These are phyloP conservation scores for Malassezia slooffiae DNA, from an alignment of 1,284 basidiomycete genomes.

Conservation along the genomic window DNA sequence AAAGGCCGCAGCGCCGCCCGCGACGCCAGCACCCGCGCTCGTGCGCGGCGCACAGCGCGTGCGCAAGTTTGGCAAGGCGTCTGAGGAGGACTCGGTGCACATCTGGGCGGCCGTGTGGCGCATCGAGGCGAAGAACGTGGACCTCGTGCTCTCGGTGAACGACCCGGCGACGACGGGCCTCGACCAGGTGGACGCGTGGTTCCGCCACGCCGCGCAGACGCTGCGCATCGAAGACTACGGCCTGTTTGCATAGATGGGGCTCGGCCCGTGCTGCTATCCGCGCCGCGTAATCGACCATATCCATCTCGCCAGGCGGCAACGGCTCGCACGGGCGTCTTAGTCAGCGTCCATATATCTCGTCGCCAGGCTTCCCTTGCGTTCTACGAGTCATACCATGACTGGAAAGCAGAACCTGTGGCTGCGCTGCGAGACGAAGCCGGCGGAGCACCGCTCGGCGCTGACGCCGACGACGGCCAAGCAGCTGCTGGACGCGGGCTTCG, in stretches of 20 bases:
- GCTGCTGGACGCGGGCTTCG: conserved; percentile 81
- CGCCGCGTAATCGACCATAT: too few species aligned
- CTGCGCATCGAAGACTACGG: conserved; percentile 13
- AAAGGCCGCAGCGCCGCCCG: conserved; percentile 4
- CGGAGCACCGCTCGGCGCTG: conserved; percentile 79
- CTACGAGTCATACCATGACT: too few species aligned
- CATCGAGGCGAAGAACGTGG: conserved; percentile 30
- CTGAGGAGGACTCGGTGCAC: conserved; percentile 23
- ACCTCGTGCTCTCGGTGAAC: conserved; percentile 41
- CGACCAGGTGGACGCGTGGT: background rate
- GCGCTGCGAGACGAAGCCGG: conserved; percentile 42
- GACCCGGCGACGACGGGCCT: conserved; percentile 16
- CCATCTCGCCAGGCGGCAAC: too few species aligned
- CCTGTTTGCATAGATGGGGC: conserved; percentile 6
- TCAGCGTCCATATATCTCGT: too few species aligned
- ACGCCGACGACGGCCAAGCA: conserved; percentile 83
- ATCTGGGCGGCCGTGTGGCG: conserved; percentile 40
- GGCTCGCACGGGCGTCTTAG: too few species aligned
- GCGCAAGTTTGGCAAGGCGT: conserved; percentile 33
- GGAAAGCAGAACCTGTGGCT: conserved; percentile 37
- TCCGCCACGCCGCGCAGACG: conserved; percentile 4
- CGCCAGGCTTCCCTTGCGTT: too few species aligned
- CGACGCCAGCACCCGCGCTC: conserved; percentile 22
- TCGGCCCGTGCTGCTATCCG: too few species aligned
- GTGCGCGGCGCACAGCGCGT: conserved; percentile 32